These are phyloP conservation scores for Colletotrichum sp. DNA, from an alignment of 2,329 filamentous ascomycete genomes.

Conservation along the genomic window DNA sequence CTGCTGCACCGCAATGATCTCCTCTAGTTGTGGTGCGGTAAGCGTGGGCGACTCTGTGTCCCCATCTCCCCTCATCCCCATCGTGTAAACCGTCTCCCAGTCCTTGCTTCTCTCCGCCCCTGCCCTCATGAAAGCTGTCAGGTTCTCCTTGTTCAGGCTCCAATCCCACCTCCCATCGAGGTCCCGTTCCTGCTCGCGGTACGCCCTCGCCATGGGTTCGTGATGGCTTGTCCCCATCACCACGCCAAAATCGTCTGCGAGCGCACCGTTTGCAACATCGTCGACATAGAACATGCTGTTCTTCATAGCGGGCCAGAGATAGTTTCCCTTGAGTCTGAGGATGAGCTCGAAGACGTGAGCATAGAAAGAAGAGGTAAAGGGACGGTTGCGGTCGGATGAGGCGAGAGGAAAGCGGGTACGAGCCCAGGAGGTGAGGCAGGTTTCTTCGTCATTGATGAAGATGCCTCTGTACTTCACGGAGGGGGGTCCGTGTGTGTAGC, in stretches of 20 bases:
- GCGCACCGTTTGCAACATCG: conserved; percentile 52
- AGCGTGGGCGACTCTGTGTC: conserved; percentile 48
- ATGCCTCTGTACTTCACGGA: conserved; percentile 63
- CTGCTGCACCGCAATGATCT: conserved; percentile 46
- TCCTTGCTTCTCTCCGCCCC: conserved; percentile 54
- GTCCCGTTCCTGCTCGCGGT: conserved; percentile 38
- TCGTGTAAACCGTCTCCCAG: conserved; percentile 58
- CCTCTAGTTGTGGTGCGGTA: neutral
- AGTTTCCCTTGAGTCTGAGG: conserved; percentile 59
- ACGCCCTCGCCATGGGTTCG: conserved; percentile 61
- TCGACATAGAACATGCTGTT: conserved; percentile 61
- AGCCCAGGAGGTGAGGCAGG: conserved; percentile 59
- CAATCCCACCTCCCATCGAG: conserved; percentile 55
- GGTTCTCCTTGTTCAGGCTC: conserved; percentile 55
- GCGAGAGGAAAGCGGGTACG: conserved; percentile 45
- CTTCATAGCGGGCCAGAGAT: conserved; percentile 65
- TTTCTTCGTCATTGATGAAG: conserved; percentile 66
- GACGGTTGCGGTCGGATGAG: conserved; percentile 26
- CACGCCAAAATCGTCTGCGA: conserved; percentile 60
- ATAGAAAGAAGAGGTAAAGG: conserved; percentile 55
- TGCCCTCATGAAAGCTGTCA: conserved; percentile 57
- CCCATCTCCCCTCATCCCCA: conserved; percentile 58
- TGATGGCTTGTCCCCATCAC: conserved; percentile 64
- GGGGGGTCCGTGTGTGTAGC: conserved; percentile 47
- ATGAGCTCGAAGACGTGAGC: conserved; percentile 60